Evolutionary conservation across 495 filamentous ascomycete genomes (phyloP).

Genomic region (Pseudomonodictys pantanalensis): DNA sequence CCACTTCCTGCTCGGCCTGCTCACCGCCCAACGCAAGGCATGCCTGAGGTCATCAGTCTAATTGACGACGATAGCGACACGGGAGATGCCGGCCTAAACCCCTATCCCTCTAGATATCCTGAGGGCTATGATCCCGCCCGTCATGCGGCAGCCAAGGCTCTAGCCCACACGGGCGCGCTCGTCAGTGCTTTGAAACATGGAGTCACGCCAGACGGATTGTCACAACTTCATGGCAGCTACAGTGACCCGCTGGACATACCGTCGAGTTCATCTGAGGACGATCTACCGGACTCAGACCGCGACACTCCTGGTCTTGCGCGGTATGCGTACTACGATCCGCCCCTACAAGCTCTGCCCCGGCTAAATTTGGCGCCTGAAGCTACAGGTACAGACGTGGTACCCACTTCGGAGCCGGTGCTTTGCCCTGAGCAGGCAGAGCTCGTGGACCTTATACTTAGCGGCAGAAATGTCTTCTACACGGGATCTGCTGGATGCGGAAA

Average conservation of each 20-base stretch:
- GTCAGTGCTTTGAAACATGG: no score
- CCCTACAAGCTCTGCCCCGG: not conserved
- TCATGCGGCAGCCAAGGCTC: not conserved
- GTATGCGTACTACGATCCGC: not conserved
- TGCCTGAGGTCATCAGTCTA: not conserved
- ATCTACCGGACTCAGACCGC: not conserved
- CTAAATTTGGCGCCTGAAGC: not conserved
- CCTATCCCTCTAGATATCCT: not conserved
- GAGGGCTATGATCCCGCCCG: not conserved
- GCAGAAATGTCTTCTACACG: slow-evolving; percentile 60
- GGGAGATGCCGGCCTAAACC: not conserved
- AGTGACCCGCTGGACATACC: not conserved
- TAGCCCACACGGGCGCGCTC: no score
- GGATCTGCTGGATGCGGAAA: slow-evolving; percentile 62
- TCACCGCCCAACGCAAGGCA: not conserved
- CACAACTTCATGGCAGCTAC: no score
- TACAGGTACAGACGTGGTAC: slow-evolving; percentile 8
- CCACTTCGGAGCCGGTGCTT: slow-evolving; percentile 34
- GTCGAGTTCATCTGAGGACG: not conserved
- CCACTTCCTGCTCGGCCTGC: no score
- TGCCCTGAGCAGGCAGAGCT: slow-evolving; percentile 49
- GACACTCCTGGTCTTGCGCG: no score
- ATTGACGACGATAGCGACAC: slow-evolving; percentile 1
- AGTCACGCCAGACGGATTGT: no score
- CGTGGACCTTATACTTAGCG: slow-evolving; percentile 48